Percentiles rank a stretch among this genome's conserved stretches.
Evolutionary conservation across 2,329 filamentous ascomycete genomes (phyloP).

Genomic region (Cytospora schulzeri): DNA sequence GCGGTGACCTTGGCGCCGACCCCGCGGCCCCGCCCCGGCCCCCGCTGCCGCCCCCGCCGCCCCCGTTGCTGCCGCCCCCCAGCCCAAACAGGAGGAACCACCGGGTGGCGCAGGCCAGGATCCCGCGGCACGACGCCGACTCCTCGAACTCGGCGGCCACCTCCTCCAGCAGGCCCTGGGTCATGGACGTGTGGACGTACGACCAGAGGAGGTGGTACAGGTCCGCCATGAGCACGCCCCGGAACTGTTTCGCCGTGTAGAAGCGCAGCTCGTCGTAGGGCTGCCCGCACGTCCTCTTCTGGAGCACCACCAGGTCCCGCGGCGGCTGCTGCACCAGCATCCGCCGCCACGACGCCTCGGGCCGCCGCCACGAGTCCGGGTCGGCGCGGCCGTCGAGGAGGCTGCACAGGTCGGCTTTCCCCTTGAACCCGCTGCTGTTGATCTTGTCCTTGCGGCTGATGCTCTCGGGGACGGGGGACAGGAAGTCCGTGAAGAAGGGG

Average conservation of each 20-base stretch:
- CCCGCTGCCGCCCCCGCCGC: not conserved
- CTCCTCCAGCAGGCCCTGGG: not conserved
- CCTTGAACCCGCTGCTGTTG: not conserved
- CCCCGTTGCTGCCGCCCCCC: not conserved
- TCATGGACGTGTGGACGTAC: not conserved
- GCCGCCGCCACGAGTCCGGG: not conserved
- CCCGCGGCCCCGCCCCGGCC: not conserved
- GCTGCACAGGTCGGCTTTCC: not conserved
- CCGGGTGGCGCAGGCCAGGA: not conserved
- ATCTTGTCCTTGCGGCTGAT: not conserved
- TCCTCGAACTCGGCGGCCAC: slow-evolving; percentile 2
- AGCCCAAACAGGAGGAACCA: not conserved
- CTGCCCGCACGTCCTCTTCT: not conserved
- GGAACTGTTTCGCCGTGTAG: slow-evolving; percentile 2
- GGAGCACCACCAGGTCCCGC: not conserved
- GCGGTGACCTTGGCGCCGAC: not conserved
- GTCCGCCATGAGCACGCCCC: not conserved
- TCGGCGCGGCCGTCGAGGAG: not conserved
- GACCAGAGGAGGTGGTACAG: not conserved
- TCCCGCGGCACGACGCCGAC: not conserved
- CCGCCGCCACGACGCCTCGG: slow-evolving; percentile 2
- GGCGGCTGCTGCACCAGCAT: not conserved
- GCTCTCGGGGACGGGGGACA: not conserved
- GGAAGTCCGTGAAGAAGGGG: slow-evolving; percentile 1
- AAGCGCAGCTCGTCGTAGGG: not conserved